A percentile compares a stretch with the other conserved stretches of the same genome.
phyloP scores from a whole-genome alignment of 257 asterid genomes.

The Striga asiatica region DNA sequence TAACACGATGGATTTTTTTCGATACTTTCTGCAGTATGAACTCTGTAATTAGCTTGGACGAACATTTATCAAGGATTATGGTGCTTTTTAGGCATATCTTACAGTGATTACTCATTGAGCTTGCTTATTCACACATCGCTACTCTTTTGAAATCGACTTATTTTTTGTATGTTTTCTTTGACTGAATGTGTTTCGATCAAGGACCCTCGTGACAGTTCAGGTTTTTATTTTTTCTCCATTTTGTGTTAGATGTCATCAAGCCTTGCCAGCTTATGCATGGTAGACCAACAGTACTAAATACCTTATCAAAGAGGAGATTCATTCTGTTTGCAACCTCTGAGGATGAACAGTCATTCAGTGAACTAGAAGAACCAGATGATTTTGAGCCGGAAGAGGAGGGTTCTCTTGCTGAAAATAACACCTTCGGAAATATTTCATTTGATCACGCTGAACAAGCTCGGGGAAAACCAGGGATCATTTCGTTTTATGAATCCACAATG shows the following conservation, averaged over 20 bases:
- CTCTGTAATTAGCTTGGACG: slow-evolving; percentile 1
- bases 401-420: slow-evolving; percentile 31
- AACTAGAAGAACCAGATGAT: slow-evolving; percentile 37
- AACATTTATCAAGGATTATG: not conserved
- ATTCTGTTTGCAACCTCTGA: slow-evolving; percentile 37
- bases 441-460: slow-evolving; percentile 31
- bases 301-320: slow-evolving; percentile 23
- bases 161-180: too few species aligned
- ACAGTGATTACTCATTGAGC: not conserved
- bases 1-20: slow-evolving; percentile 6
- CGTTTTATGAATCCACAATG: slow-evolving; percentile 43
- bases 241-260: slow-evolving; percentile 32
- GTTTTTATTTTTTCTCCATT: slow-evolving; percentile 2
- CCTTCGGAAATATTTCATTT: slow-evolving; percentile 22
- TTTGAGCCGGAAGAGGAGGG: slow-evolving; percentile 33
- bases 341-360: slow-evolving; percentile 36
- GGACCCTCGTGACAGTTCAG: too few species aligned
- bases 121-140: too few species aligned
- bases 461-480: slow-evolving; percentile 80
- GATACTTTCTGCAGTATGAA: not conserved
- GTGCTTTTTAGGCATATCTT: slow-evolving; percentile 5
- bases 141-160: too few species aligned
- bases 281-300: slow-evolving; percentile 23
- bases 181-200: too few species aligned
- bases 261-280: slow-evolving; percentile 32